These are phyloP conservation scores for Drosera capensis DNA, from an alignment of 148 eudicot species.

Conservation along the genomic window DNA sequence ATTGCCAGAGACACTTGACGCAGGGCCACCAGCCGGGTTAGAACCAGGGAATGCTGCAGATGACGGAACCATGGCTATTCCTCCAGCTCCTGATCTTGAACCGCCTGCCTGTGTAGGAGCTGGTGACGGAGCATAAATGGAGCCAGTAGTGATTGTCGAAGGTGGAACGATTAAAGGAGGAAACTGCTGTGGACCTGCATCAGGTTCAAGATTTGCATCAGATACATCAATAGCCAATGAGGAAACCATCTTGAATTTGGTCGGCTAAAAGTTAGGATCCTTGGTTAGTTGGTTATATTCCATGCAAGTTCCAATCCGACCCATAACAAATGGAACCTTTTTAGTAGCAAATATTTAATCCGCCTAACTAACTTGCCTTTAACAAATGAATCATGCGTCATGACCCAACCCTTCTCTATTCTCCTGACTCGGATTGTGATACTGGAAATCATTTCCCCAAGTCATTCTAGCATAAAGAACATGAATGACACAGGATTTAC, in stretches of 20 bases:
- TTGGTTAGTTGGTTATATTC: no score
- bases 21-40: slow-evolving; percentile 61
- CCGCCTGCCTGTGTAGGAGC: slow-evolving; percentile 46
- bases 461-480: no score
- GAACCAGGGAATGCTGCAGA: slow-evolving; percentile 30
- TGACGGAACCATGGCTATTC: slow-evolving; percentile 32
- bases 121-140: slow-evolving; percentile 65
- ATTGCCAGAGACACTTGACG: slow-evolving; percentile 22
- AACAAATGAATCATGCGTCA: no score
- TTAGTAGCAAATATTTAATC: no score
- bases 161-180: slow-evolving; percentile 69
- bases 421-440: no score
- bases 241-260: background rate
- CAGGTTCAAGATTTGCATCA: slow-evolving; percentile 5
- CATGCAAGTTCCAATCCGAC: no score
- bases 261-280: background rate
- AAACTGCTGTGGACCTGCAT: slow-evolving; percentile 67
- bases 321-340: no score
- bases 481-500: no score
- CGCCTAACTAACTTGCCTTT: no score
- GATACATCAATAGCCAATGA: background rate
- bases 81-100: slow-evolving; percentile 7
- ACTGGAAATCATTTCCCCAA: no score
- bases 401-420: no score
- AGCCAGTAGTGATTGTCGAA: slow-evolving; percentile 28